These are phyloP conservation scores for Boletales sp. DNA, from an alignment of 768 basidiomycete species.

Conservation along the genomic window DNA sequence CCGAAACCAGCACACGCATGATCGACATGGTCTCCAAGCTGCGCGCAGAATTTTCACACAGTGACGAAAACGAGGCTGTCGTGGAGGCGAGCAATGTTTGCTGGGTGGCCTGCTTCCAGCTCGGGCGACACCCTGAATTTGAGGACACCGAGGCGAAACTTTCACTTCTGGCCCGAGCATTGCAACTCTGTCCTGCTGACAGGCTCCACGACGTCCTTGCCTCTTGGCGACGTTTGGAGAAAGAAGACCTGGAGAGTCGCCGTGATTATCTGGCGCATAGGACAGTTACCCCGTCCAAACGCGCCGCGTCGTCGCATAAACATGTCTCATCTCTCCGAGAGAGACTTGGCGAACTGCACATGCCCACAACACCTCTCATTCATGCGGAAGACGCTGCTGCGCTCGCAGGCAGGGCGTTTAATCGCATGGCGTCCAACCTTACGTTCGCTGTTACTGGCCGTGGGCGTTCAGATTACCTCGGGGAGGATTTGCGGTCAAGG, in stretches of 20 bases:
- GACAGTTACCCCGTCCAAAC: constrained; percentile 12
- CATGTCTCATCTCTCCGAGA: constrained; percentile 53
- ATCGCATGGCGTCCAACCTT: constrained; percentile 70
- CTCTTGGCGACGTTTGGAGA: constrained; percentile 74
- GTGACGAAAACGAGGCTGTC: constrained; percentile 38
- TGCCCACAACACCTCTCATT: constrained; percentile 65
- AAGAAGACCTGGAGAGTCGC: constrained; percentile 53
- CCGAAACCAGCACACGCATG: constrained; percentile 70
- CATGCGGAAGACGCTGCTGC: constrained; percentile 78
- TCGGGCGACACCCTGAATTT: constrained; percentile 81
- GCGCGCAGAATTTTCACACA: constrained; percentile 29
- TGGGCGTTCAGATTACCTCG: constrained; percentile 20
- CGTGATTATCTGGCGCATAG: constrained; percentile 39
- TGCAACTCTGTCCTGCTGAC: constrained; percentile 84
- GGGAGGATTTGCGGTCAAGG: constrained; percentile 24
- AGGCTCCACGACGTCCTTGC: constrained; percentile 72
- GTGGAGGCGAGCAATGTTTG: constrained; percentile 74
- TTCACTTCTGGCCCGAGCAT: constrained; percentile 69
- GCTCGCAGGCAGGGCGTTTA: constrained; percentile 75
- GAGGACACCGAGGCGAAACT: constrained; percentile 64
- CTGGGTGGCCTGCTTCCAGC: constrained; percentile 87
- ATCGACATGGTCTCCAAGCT: constrained; percentile 56
- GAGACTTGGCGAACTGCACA: constrained; percentile 61
- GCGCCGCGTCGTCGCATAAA: constrained; percentile 23
- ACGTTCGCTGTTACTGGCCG: constrained; percentile 59